Evolutionary conservation across 2,329 filamentous ascomycete species (phyloP).

Genomic region (Exophiala calicioides): DNA sequence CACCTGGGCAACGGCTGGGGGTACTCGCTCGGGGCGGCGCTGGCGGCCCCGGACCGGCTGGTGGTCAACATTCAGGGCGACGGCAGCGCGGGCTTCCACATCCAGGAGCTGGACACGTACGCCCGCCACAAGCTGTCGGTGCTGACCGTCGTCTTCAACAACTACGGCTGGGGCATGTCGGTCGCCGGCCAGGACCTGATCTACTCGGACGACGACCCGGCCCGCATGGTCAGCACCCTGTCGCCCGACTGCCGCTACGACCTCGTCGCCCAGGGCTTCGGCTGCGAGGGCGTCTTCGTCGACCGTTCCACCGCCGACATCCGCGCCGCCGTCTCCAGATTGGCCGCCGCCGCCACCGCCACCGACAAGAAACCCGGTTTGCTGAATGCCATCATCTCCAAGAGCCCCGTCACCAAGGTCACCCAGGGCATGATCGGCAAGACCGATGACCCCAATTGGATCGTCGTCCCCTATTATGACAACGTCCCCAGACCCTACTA

Average conservation of each 20-base stretch:
- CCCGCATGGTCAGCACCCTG: slow-evolving; percentile 37
- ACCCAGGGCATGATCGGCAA: slow-evolving; percentile 43
- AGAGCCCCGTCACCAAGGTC: slow-evolving; percentile 34
- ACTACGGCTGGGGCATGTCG: slow-evolving; percentile 50
- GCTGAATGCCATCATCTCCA: slow-evolving; percentile 46
- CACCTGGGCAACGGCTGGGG: slow-evolving; percentile 52
- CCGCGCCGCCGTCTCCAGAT: slow-evolving; percentile 35
- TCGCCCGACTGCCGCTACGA: slow-evolving; percentile 41
- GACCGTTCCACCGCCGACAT: slow-evolving; percentile 34
- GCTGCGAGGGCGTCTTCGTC: slow-evolving; percentile 35
- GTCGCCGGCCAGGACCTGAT: slow-evolving; percentile 48
- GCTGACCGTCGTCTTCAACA: slow-evolving; percentile 48
- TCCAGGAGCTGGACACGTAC: slow-evolving; percentile 50
- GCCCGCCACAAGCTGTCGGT: slow-evolving; percentile 43
- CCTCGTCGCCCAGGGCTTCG: slow-evolving; percentile 45
- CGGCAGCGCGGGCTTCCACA: slow-evolving; percentile 48
- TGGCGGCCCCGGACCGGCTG: slow-evolving; percentile 42
- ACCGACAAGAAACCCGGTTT: slow-evolving; percentile 35
- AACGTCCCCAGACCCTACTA: slow-evolving; percentile 42
- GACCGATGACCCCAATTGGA: slow-evolving; percentile 44
- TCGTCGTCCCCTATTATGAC: slow-evolving; percentile 53
- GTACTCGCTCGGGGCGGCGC: slow-evolving; percentile 46
- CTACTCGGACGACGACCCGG: slow-evolving; percentile 38
- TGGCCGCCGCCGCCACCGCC: slow-evolving; percentile 26
- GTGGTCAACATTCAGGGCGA: slow-evolving; percentile 51